Conservation (phyloP, 768 basidiomycete genomes). For the Mycena albidolilacea region DNA sequence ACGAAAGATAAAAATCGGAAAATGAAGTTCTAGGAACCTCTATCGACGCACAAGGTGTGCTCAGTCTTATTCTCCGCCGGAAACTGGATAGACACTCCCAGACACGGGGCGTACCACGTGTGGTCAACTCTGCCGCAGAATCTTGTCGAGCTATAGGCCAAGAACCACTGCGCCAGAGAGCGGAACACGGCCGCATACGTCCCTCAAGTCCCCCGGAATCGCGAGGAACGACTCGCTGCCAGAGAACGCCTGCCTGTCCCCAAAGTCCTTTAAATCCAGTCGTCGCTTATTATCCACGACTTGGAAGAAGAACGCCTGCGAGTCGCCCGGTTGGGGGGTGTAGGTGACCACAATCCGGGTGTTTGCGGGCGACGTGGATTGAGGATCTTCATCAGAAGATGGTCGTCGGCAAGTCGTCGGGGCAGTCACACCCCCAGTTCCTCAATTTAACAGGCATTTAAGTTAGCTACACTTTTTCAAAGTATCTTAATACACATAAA, state of each 20-base stretch:
- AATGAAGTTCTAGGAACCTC: too few species aligned
- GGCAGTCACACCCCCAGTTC: too few species aligned
- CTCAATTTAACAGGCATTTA: too few species aligned
- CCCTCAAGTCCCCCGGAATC: slow-evolving; percentile 25
- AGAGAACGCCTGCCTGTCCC: not conserved
- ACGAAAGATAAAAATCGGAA: too few species aligned
- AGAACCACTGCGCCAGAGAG: not conserved
- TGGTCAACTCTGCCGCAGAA: too few species aligned
- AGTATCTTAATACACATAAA: too few species aligned
- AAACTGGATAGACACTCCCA: too few species aligned
- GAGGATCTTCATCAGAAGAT: slow-evolving; percentile 25
- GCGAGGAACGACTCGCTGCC: slow-evolving; percentile 30
- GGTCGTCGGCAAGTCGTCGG: too few species aligned
- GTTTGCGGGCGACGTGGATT: not conserved
- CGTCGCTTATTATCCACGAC: slow-evolving; percentile 15
- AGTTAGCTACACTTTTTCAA: too few species aligned
- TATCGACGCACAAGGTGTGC: too few species aligned
- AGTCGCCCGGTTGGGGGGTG: slow-evolving; percentile 28
- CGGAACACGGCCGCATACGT: not conserved
- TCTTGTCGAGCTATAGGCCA: not conserved
- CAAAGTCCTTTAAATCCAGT: not conserved
- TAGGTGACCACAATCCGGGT: slow-evolving; percentile 14
- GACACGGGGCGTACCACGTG: too few species aligned
- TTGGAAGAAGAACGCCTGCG: slow-evolving; percentile 30
- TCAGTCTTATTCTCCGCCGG: too few species aligned